Evolutionary conservation across 2,329 filamentous ascomycete genomes (phyloP), one percentile per base, ranked within the genome.

Genomic region (Ophiosphaerella herpotricha): DNA sequence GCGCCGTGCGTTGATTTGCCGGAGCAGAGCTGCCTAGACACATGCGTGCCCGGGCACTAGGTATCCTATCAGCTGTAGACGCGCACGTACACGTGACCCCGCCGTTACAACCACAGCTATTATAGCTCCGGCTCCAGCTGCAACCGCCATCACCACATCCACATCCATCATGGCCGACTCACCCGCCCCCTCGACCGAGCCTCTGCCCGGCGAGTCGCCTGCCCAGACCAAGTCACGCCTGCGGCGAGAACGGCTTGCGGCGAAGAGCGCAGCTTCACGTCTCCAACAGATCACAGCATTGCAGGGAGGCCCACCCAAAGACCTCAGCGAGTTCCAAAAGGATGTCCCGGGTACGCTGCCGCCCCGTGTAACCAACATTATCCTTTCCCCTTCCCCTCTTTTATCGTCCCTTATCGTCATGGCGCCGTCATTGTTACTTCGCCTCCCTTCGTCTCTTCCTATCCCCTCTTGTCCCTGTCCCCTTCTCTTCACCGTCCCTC

Each of bases 191-290:
- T 32, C 61, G 24, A 50, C 59, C 4, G 55, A 47, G 11, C 46
- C 61, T n/a, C 24, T 54, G 3, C 54, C 63, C 7, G 54, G 43
- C 37, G 69, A 73, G 51, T 75, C 77, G 7, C 72, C 77, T 2
- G 74, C 73, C 9, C 78, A 81, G 62, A 63, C 73, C 50, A 86
- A 90, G 73, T 86, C 87, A 33, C 85, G 89, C 39, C 79, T 90
- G 50, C 87, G 90, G 61, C 90, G 91, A 72, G 89, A 92, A 72
- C 85, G 88, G 34, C 83, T 89, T 41, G 87, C 91, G 71, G 89
- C 88, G 50, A 93, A 92, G 42, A 85, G 87, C 52, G 89, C 87
- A 49, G 83, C 85, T 14, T 82, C 85, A 34, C 78, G 90, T 53
- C 75, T 94, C 54, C 86, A 89, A 64, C 88, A 83, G 72, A 94